These are phyloP conservation scores for Hygrophila difformis DNA, from an alignment of 257 asterid species.

Conservation along the genomic window DNA sequence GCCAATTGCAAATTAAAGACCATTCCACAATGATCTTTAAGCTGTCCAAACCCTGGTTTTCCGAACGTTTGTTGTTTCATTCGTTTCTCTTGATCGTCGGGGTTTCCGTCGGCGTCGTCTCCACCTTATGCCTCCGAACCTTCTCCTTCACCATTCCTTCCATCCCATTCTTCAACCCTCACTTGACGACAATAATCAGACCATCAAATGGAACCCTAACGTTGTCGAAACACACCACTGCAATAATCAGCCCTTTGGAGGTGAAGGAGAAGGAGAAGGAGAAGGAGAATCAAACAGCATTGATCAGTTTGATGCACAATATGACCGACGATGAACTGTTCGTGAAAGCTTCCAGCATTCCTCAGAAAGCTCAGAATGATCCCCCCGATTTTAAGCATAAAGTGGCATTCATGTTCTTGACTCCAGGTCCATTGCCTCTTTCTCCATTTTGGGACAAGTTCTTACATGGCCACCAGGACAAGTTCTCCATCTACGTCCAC, in stretches of 20 bases:
- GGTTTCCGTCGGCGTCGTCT: conserved; percentile 35
- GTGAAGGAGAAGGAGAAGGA: conserved; percentile 7
- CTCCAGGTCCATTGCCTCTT: conserved; percentile 57
- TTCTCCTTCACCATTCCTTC: conserved; percentile 25
- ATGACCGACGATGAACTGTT: conserved; percentile 59
- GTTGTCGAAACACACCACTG: no score
- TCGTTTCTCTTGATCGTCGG: conserved; percentile 36
- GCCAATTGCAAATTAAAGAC: no score
- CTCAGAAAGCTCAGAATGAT: neutral
- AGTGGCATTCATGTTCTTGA: conserved; percentile 68
- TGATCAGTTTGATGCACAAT: conserved; percentile 28
- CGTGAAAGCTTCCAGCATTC: conserved; percentile 25
- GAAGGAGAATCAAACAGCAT: no score
- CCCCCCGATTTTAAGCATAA: no score
- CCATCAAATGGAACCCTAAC: no score
- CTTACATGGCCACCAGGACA: conserved; percentile 39
- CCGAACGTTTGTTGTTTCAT: conserved; percentile 17
- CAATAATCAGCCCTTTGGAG: neutral
- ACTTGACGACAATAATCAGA: neutral
- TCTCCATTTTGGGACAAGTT: conserved; percentile 56
- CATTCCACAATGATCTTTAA: conserved; percentile 13
- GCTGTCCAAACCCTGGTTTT: conserved; percentile 11
- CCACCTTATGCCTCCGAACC: conserved; percentile 21
- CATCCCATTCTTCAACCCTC: conserved; percentile 2
- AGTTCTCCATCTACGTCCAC: conserved; percentile 46